Percentiles rank a stretch among this genome's conserved stretches.
Conservation (phyloP, 495 filamentous ascomycete genomes). For the Tetracladium setigerum region DNA sequence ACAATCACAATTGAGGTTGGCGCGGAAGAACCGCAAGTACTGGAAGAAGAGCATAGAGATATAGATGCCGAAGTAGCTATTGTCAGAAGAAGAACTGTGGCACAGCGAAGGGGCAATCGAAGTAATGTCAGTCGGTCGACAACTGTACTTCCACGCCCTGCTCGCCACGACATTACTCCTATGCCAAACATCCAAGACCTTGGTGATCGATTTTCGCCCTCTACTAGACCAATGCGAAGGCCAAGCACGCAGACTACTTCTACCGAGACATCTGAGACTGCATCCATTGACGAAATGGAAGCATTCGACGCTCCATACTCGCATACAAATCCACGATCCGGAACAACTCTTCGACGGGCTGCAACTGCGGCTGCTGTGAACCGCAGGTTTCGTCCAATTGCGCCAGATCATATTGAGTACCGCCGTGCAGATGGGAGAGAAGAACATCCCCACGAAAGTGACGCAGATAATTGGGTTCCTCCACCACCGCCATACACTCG, state of each 20-base stretch:
- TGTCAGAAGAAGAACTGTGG: slow-evolving; percentile 65
- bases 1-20: slow-evolving; percentile 71
- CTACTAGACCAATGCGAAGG: slow-evolving; percentile 25
- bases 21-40: slow-evolving; percentile 54
- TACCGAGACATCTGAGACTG: slow-evolving; percentile 23
- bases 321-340: slow-evolving; percentile 70
- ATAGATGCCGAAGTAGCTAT: slow-evolving; percentile 78
- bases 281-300: slow-evolving; percentile 43
- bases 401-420: slow-evolving; percentile 18
- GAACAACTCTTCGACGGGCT: slow-evolving; percentile 66
- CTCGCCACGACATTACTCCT: slow-evolving; percentile 9
- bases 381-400: slow-evolving; percentile 48
- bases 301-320: slow-evolving; percentile 64
- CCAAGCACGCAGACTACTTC: slow-evolving; percentile 12
- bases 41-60: slow-evolving; percentile 70
- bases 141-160: slow-evolving; percentile 3
- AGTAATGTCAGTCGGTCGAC: slow-evolving; percentile 9
- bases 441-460: slow-evolving; percentile 76
- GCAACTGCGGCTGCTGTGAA: slow-evolving; percentile 71
- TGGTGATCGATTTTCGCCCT: slow-evolving; percentile 12
- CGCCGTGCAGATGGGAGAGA: slow-evolving; percentile 50
- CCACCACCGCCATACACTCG: slow-evolving; percentile 83
- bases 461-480: slow-evolving; percentile 89
- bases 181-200: slow-evolving; percentile 7
- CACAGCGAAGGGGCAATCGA: slow-evolving; percentile 36